These are phyloP conservation scores for Citrus hindsii DNA, from an alignment of 345 rosid species.

Conservation along the genomic window DNA sequence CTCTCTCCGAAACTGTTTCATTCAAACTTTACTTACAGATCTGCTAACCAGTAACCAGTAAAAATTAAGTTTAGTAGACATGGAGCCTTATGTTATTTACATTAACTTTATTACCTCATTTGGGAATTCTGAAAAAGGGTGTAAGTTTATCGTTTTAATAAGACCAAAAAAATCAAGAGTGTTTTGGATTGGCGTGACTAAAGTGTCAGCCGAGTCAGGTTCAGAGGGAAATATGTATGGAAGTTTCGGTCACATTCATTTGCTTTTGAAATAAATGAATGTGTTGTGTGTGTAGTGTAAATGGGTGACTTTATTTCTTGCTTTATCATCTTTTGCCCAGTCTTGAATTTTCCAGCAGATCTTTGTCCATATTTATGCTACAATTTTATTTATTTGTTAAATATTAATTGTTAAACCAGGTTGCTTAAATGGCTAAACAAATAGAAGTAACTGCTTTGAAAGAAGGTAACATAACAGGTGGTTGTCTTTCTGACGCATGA, in stretches of 20 bases:
- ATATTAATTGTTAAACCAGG: background rate
- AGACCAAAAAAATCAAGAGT: constrained; percentile 1
- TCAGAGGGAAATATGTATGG: constrained; percentile 12
- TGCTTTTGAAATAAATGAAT: constrained; percentile 18
- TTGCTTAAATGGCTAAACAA: background rate
- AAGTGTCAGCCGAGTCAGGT: constrained; percentile 19
- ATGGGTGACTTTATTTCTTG: background rate
- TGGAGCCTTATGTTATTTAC: background rate
- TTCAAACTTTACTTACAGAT: constrained; percentile 20
- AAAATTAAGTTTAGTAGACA: constrained; percentile 6
- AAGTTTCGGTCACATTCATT: constrained; percentile 28
- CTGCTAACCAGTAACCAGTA: constrained; percentile 6
- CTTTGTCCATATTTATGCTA: background rate
- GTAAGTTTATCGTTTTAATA: background rate
- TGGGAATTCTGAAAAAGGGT: background rate
- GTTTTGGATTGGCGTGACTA: constrained; percentile 32
- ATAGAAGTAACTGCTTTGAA: background rate
- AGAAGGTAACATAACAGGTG: background rate
- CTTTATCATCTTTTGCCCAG: background rate
- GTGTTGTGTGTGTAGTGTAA: background rate
- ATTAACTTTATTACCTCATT: constrained; percentile 7
- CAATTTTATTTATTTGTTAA: too few species aligned
- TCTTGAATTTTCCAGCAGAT: background rate
- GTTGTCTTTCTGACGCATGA: background rate
- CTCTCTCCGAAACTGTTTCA: constrained; percentile 10